Conservation (phyloP, 2,329 filamentous ascomycete genomes). For the Stachybotrys chlorohalonatus region DNA sequence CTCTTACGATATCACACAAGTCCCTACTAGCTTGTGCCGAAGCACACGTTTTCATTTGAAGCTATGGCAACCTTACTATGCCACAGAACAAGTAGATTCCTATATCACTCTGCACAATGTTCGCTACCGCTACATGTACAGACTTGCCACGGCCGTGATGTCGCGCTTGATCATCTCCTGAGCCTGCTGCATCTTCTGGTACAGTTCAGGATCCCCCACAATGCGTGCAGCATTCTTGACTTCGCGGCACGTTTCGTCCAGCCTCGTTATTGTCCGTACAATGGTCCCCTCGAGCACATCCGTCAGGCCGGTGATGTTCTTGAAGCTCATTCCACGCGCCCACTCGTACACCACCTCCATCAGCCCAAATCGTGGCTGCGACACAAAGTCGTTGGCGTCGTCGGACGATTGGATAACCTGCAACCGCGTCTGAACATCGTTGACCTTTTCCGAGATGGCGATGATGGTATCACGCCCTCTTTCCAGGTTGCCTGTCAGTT, state of each 20-base stretch:
- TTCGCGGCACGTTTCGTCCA: conserved; percentile 94
- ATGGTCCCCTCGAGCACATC: conserved; percentile 97
- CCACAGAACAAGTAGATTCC: background rate
- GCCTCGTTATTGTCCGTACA: conserved; percentile 82
- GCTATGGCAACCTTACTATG: too few relatives aligned
- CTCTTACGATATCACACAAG: too few relatives aligned
- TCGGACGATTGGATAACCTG: conserved; percentile 89
- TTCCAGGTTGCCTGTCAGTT: conserved; percentile 72
- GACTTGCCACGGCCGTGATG: conserved; percentile 78
- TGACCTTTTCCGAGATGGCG: conserved; percentile 85
- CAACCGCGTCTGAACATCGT: conserved; percentile 76
- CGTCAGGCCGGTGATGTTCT: conserved; percentile 91
- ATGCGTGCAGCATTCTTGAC: conserved; percentile 95
- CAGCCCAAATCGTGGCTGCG: conserved; percentile 78
- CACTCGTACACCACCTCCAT: conserved; percentile 98
- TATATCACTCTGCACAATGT: background rate
- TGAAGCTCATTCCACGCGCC: conserved; percentile 96
- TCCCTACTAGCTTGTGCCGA: too few relatives aligned
- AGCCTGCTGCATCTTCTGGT: conserved; percentile 92
- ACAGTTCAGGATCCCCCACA: conserved; percentile 86
- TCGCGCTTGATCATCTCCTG: conserved; percentile 98
- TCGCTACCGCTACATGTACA: conserved; percentile 59
- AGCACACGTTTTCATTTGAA: too few relatives aligned
- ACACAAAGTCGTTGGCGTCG: conserved; percentile 87
- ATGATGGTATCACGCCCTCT: conserved; percentile 79